Evolutionary conservation across 2,329 filamentous ascomycete species (phyloP), one percentile per base, ranked within the genome.

Genomic region (Trichoderma sp.): DNA sequence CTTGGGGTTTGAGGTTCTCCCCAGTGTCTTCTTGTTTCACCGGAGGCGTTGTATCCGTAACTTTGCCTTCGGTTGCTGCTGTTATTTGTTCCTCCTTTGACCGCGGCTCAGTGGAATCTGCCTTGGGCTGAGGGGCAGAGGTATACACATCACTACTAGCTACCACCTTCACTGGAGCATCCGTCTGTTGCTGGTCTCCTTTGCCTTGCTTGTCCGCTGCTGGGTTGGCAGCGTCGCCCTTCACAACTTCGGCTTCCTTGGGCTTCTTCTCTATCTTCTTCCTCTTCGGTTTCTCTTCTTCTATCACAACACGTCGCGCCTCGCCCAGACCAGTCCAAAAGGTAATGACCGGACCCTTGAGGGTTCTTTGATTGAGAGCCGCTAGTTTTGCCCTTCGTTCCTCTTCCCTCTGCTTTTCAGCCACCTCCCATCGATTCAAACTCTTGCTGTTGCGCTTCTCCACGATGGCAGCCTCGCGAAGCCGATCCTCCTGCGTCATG

Each of bases 251-350:
- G 21, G 71, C 68, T 38, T 79, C 75, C 76, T 83, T 82, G 21
- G 78, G 79, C 64, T 81, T 80, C 79, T 86, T 85, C 5, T 84
- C 83, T 1, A 79, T 82, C 68, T 83, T 84, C 81, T 91, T 92
- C 83, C 87, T 86, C 81, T 91, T 92, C 78, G 87, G 86, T 80
- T 89, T 90, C 81, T 92, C 90, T 80, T 92, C 90, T 76, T 92
- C 88, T 77, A 92, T 88, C 2, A 88, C 88, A 50, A 93, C 88
- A 79, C 90, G 92, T 81, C 91, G 92, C 81, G 95, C 86, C 81
- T 92, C 93, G 41, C 94, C 94, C 77, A 94, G 90, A n/a, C 96
- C 97, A 83, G 95, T 98, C 93, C 95, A 98, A 83, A 94, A 96
- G 2, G 94, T 94, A 59, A 98, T 92, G 12, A 98, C 94, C 0